These are phyloP conservation scores for Boletus sp. DNA, from an alignment of 768 basidiomycete species.

Conservation along the genomic window DNA sequence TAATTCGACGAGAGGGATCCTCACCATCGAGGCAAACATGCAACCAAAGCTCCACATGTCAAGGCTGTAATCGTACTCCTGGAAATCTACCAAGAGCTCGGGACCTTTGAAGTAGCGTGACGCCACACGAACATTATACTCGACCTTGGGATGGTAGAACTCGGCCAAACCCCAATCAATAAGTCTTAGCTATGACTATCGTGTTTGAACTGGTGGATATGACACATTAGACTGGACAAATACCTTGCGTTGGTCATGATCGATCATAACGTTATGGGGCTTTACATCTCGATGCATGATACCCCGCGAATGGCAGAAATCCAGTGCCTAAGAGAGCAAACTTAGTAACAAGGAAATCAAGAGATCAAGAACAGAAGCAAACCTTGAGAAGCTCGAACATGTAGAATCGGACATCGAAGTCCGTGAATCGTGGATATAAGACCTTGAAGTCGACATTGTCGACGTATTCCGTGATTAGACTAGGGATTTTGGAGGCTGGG, in stretches of 20 bases:
- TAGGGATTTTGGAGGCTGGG: slow-evolving; percentile 94
- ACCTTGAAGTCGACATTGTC: slow-evolving; percentile 98
- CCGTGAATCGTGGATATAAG: slow-evolving; percentile 92
- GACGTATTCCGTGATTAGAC: slow-evolving; percentile 95
- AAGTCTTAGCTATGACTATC: slow-evolving; percentile 67
- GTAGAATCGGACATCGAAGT: slow-evolving; percentile 94
- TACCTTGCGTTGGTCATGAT: slow-evolving; percentile 94
- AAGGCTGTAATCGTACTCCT: slow-evolving; percentile 96
- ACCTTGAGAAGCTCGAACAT: slow-evolving; percentile 96
- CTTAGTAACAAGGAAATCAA: neutral
- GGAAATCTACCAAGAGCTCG: slow-evolving; percentile 94
- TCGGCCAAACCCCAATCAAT: slow-evolving; percentile 99
- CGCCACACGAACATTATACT: slow-evolving; percentile 97
- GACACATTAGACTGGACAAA: slow-evolving; percentile 17
- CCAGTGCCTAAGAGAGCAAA: slow-evolving; percentile 66
- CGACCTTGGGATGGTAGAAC: slow-evolving; percentile 96
- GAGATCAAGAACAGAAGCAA: slow-evolving; percentile 13
- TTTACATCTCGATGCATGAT: slow-evolving; percentile 99
- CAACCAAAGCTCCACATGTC: slow-evolving; percentile 99
- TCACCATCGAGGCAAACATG: slow-evolving; percentile 98
- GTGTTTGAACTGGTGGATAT: slow-evolving; percentile 11
- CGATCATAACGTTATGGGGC: slow-evolving; percentile 99
- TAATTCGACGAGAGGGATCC: slow-evolving; percentile 14
- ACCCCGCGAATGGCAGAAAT: slow-evolving; percentile 97
- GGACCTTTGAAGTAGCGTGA: slow-evolving; percentile 98